Percentiles rank a stretch among this genome's conserved stretches.
Evolutionary conservation across 768 basidiomycete genomes (phyloP).

Genomic region (Termitomyces eurrhizus): DNA sequence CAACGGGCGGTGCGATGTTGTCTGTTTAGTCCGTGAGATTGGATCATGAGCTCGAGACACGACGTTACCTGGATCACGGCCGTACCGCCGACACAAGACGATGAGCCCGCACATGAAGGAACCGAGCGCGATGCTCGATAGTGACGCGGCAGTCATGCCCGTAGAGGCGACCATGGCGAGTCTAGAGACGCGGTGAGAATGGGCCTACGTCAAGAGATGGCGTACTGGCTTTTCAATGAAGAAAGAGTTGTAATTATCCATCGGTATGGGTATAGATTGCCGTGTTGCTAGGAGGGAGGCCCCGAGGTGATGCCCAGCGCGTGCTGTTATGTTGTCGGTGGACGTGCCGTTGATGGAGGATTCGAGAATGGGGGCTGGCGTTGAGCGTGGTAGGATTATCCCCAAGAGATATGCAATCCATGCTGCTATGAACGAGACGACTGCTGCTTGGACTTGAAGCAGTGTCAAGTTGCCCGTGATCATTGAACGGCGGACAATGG

Average conservation of each 20-base stretch:
- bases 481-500: constrained; percentile 53
- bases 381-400: constrained; percentile 44
- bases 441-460: constrained; percentile 90
- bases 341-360: background rate
- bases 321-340: background rate
- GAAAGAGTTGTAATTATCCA: constrained; percentile 11
- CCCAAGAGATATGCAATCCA: constrained; percentile 73
- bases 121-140: constrained; percentile 77
- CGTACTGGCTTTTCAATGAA: constrained; percentile 5
- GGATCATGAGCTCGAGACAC: background rate
- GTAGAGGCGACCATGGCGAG: constrained; percentile 75
- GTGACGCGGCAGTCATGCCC: constrained; percentile 75
- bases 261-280: constrained; percentile 21
- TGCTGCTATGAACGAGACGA: constrained; percentile 86
- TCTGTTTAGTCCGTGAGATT: constrained; percentile 40
- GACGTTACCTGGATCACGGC: constrained; percentile 76
- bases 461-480: constrained; percentile 81
- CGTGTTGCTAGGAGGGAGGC: constrained; percentile 15
- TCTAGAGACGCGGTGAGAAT: constrained; percentile 33
- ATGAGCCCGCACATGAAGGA: constrained; percentile 90
- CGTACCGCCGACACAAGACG: constrained; percentile 68
- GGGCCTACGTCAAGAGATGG: background rate
- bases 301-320: background rate
- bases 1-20: constrained; percentile 94
- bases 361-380: constrained; percentile 1